Evolutionary conservation across 2,329 filamentous ascomycete genomes (phyloP), one percentile per base, ranked within the genome.

Genomic region (Metarhizium album): DNA sequence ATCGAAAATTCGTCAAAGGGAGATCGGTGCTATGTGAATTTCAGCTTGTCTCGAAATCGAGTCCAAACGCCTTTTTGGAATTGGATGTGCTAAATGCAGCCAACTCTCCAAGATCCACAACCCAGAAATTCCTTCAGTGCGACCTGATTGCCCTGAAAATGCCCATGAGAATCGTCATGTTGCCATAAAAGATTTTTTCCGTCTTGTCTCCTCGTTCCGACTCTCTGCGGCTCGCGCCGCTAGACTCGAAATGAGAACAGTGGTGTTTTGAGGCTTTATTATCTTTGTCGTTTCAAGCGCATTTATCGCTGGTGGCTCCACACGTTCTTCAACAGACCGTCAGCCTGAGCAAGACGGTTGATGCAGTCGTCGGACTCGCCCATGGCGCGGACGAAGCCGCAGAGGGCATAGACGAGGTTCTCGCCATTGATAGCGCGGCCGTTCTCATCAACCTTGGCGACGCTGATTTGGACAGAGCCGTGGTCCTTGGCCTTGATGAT

Each of bases 401-500:
- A 95, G 60, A 98, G 86, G 64, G 93, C 91, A 73, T 95, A 98
- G 70, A 88, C 84, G 76, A 96, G 87, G 84, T 90, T 95, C 80
- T 96, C 93, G 75, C 91, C 90, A 63, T 88, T 89, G 77, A 83
- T 68, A 62, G 90, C 90, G 67, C 90, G 88, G 72, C 93, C 93
- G 79, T 90, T 94, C 85, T 98, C 93, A 75, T 97, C 91, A 66
- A 98, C 93, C 81, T 96, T 97, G 74, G 86, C 91, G 71, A 98
- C 80, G 66, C 86, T 88, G 75, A 98, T 89, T 78, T 98, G 93
- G 66, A 97, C 93, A 58, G 88, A 95, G 67, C 89, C 91, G 83
- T 98, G 93, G 79, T 98, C 93, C 81, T 97, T 96, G 80, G 93
- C 90, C 82, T 96, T 96, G 85, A 98, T 97, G 82, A 97, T 96